Conservation (phyloP, 2,329 filamentous ascomycete genomes). For the Aureobasidium melanogenum region DNA sequence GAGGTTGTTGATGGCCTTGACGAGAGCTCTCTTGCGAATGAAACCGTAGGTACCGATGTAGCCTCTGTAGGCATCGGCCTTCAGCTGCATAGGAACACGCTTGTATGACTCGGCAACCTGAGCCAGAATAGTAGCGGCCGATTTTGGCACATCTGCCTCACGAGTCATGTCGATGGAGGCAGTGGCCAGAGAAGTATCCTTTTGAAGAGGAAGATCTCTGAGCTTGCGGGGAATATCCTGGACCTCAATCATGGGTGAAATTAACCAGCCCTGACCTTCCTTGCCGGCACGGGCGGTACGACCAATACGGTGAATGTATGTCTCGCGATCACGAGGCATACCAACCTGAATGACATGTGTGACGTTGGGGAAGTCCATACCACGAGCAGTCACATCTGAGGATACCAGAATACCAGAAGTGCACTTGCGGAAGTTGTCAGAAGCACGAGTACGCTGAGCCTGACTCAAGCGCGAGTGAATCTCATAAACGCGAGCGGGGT, state of each 20-base stretch:
- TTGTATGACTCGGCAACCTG: conserved; percentile 34
- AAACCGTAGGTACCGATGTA: conserved; percentile 46
- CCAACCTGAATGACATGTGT: conserved; percentile 45
- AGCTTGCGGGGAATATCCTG: conserved; percentile 43
- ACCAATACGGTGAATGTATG: conserved; percentile 44
- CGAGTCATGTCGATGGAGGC: conserved; percentile 39
- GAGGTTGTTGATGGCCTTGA: conserved; percentile 49
- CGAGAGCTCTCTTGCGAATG: conserved; percentile 28
- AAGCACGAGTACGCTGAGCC: conserved; percentile 54
- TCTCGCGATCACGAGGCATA: conserved; percentile 35
- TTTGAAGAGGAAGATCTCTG: conserved; percentile 51
- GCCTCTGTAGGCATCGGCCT: conserved; percentile 46
- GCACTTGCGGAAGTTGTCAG: conserved; percentile 62
- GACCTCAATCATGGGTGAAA: conserved; percentile 51
- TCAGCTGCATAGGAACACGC: conserved; percentile 32
- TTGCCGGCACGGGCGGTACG: conserved; percentile 58
- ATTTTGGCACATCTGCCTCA: conserved; percentile 31
- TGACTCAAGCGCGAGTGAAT: conserved; percentile 80
- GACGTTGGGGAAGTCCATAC: conserved; percentile 47
- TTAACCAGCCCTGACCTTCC: conserved; percentile 60
- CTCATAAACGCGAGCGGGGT: conserved; percentile 38
- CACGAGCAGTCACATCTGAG: conserved; percentile 43
- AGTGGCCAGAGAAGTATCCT: conserved; percentile 43
- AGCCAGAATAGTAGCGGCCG: conserved; percentile 36
- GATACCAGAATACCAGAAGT: conserved; percentile 46